Evolutionary conservation across 768 basidiomycete genomes (phyloP).

Genomic region (Boletus fagicola): DNA sequence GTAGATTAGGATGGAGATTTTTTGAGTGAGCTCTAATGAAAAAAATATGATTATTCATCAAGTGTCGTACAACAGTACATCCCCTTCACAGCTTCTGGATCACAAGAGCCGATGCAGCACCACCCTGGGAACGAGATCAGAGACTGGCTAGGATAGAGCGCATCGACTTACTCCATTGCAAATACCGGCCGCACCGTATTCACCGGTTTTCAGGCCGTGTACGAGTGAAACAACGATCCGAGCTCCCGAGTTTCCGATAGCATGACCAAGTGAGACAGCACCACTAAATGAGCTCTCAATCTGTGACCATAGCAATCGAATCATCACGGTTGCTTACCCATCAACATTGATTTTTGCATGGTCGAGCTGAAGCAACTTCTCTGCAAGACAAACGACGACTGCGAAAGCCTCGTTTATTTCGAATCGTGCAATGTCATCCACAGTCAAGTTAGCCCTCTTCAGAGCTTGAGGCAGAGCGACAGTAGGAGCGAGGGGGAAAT

Average conservation of each 20-base stretch:
- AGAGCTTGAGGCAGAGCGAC: slow-evolving; percentile 87
- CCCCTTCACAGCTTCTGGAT: slow-evolving; percentile 74
- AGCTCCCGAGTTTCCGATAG: slow-evolving; percentile 93
- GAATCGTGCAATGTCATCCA: slow-evolving; percentile 84
- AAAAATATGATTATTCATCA: slow-evolving; percentile 17
- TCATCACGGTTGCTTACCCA: slow-evolving; percentile 51
- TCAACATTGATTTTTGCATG: slow-evolving; percentile 87
- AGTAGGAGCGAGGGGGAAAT: slow-evolving; percentile 95
- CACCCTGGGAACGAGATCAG: slow-evolving; percentile 55
- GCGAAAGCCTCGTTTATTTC: slow-evolving; percentile 99
- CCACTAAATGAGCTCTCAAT: slow-evolving; percentile 54
- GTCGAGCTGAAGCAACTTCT: slow-evolving; percentile 83
- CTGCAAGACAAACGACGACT: slow-evolving; percentile 85
- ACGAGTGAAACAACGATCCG: slow-evolving; percentile 92
- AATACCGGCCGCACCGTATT: slow-evolving; percentile 94
- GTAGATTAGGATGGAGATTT: slow-evolving; percentile 2
- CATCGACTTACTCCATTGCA: slow-evolving; percentile 85
- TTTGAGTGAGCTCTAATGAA: slow-evolving; percentile 7
- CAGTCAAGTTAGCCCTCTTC: slow-evolving; percentile 77
- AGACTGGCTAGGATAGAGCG: slow-evolving; percentile 4
- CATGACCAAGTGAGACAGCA: slow-evolving; percentile 93
- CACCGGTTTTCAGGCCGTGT: slow-evolving; percentile 85
- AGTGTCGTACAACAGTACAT: slow-evolving; percentile 18
- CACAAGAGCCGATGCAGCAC: slow-evolving; percentile 88
- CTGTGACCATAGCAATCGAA: slow-evolving; percentile 3